Percentiles rank a stretch among this genome's conserved stretches.
phyloP scores from a whole-genome alignment of 2,329 filamentous ascomycete species.

The Hymenotorrendiella dingleyae region DNA sequence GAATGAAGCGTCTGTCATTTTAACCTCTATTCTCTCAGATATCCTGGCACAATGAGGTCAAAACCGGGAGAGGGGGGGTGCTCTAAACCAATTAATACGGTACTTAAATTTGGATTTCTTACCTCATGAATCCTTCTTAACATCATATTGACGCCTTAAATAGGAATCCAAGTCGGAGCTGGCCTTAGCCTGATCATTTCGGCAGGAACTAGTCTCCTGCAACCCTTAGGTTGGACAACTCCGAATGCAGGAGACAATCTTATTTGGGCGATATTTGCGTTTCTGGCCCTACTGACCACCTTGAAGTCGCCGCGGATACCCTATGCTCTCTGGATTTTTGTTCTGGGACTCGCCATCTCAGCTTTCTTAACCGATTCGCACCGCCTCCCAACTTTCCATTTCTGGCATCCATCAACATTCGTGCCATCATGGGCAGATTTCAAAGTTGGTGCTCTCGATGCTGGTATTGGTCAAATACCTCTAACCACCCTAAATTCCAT shows the following conservation, averaged over 20 bases:
- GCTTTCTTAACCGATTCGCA: slow-evolving; percentile 36
- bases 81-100: too few species aligned
- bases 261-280: slow-evolving; percentile 69
- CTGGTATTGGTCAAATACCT: slow-evolving; percentile 70
- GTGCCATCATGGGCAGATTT: slow-evolving; percentile 41
- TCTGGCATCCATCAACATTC: slow-evolving; percentile 54
- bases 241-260: slow-evolving; percentile 70
- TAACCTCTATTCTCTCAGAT: too few species aligned
- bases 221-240: slow-evolving; percentile 60
- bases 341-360: slow-evolving; percentile 62
- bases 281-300: slow-evolving; percentile 63
- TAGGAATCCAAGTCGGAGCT: slow-evolving; percentile 91
- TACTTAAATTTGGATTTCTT: too few species aligned
- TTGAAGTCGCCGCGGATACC: slow-evolving; percentile 62
- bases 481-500: slow-evolving; percentile 90
- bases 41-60: too few species aligned
- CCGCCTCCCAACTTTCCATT: slow-evolving; percentile 44
- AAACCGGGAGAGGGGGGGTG: too few species aligned
- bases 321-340: slow-evolving; percentile 70
- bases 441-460: slow-evolving; percentile 49
- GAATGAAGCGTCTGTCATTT: too few species aligned
- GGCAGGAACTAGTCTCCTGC: slow-evolving; percentile 63
- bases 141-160: too few species aligned
- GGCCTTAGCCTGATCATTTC: slow-evolving; percentile 78
- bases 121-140: too few species aligned